phyloP scores from a whole-genome alignment of 345 rosid species.

The Zanthoxylum bungeanum region DNA sequence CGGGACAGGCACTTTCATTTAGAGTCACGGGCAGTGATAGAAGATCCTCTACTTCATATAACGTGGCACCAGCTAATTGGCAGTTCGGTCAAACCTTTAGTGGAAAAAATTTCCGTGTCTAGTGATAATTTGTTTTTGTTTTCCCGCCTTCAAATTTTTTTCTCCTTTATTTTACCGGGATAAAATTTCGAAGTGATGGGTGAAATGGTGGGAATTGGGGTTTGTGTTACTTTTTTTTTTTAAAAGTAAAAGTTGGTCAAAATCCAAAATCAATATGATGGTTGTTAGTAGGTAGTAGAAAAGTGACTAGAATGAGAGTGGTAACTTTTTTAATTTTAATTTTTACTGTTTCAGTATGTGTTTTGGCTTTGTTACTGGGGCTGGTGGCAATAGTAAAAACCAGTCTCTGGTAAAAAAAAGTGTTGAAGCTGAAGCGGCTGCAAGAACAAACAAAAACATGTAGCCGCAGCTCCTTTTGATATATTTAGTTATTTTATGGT shows the following conservation, averaged over 20 bases:
- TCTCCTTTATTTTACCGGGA: conserved; percentile 48
- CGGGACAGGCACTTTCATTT: conserved; percentile 85
- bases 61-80: conserved; percentile 78
- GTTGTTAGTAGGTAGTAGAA: too few species aligned
- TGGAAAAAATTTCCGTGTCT: conserved; percentile 86
- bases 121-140: background rate
- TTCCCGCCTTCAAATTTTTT: conserved; percentile 35
- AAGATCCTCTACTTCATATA: conserved; percentile 76
- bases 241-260: conserved; percentile 9
- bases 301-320: too few species aligned
- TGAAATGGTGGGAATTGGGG: conserved; percentile 14
- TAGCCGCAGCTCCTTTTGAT: conserved; percentile 82
- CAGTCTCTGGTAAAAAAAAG: conserved; percentile 1
- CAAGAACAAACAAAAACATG: conserved; percentile 29
- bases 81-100: conserved; percentile 94
- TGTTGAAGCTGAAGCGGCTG: conserved; percentile 63
- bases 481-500: conserved; percentile 9
- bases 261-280: background rate
- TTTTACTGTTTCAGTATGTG: conserved; percentile 1
- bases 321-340: conserved; percentile 7
- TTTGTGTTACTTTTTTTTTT: conserved; percentile 10
- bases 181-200: conserved; percentile 33
- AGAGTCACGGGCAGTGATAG: conserved; percentile 75
- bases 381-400: conserved; percentile 21
- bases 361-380: background rate